Evolutionary conservation across 176 grass and related monocot species (phyloP).

Genomic region (Neostapfia colusana): DNA sequence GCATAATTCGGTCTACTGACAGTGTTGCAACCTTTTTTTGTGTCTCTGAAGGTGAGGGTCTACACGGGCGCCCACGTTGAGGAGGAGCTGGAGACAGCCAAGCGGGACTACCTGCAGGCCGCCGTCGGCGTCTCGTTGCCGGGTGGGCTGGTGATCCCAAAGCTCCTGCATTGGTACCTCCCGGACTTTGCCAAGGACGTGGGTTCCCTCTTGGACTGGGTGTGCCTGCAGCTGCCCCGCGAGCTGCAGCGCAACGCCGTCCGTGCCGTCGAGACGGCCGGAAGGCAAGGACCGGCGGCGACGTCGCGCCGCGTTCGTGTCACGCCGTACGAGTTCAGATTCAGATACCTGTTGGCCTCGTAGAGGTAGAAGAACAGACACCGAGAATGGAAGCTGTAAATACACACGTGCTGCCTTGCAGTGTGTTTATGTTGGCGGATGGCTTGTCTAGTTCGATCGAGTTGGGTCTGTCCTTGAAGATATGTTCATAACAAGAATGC

Average conservation of each 20-base stretch:
- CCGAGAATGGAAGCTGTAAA: neutral
- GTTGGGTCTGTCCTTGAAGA: neutral
- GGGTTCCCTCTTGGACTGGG: constrained; percentile 73
- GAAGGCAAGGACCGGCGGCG: constrained; percentile 1
- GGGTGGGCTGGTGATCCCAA: constrained; percentile 56
- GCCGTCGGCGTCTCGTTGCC: constrained; percentile 54
- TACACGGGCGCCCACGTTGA: constrained; percentile 62
- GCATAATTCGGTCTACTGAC: constrained; percentile 15
- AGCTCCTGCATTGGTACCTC: constrained; percentile 75
- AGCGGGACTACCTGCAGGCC: constrained; percentile 73
- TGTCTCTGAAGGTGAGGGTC: constrained; percentile 57
- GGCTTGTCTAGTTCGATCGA: neutral
- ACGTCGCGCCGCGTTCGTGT: constrained; percentile 38
- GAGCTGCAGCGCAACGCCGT: constrained; percentile 51
- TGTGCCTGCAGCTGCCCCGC: constrained; percentile 62
- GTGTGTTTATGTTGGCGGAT: neutral
- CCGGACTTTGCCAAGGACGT: constrained; percentile 73
- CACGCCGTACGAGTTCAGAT: constrained; percentile 75
- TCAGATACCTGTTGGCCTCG: constrained; percentile 61
- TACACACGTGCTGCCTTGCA: neutral
- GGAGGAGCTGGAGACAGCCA: constrained; percentile 67
- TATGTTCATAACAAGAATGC: neutral
- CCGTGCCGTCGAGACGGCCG: constrained; percentile 43
- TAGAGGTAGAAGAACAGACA: constrained; percentile 16
- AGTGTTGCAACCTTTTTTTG: neutral